Evolutionary conservation across 2,329 filamentous ascomycete genomes (phyloP), one percentile per base, ranked within the genome.

Genomic region (Hypoxylon sp.): DNA sequence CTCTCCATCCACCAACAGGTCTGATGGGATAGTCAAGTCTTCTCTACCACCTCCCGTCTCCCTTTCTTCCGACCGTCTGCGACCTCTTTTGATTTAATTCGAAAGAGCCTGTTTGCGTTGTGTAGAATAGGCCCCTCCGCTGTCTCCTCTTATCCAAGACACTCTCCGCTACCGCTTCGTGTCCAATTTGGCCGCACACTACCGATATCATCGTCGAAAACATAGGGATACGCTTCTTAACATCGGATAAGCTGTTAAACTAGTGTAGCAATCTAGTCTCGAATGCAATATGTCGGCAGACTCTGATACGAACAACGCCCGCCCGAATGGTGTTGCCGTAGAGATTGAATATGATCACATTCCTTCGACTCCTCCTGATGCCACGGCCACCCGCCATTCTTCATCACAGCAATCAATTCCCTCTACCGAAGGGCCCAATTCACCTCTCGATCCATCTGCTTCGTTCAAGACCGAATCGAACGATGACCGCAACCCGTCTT

Each of bases 351-450:
- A 71, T 52, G 70, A 73, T 7, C 70, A 73, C 65, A 51, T 76
- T 38, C 75, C 75, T 56, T 74, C 74, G 1, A 76, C 75, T 49
- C 75, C 75, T 34, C 73, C 73, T 41, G 69, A 71, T 53, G 62
- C 63, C 52, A 66, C 56, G 34, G 23, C 34, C 34, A 11, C 49
- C 45, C 69, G 56, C 36, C 72, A 76, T 25, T 79, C 80, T 38
- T 69, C 63, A 7, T 87, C 86, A 14, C 86, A 88, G 67, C 80
- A 83, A 36, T 86, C 86, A 19, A 79, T 89, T n/a, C 84, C 85
- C 10, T 87, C 86, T 1, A 89, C 87, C n/a, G 85, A 88, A 73
- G 81, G 80, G 5, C 84, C 86, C 2, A 81, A 80, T 19, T 89
- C 87, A 11, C 86, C 87, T 28, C 79, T 84, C 68, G 84, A 87